These are phyloP conservation scores for Daldinia sp. DNA, from an alignment of 2,329 filamentous ascomycete species.

Conservation along the genomic window DNA sequence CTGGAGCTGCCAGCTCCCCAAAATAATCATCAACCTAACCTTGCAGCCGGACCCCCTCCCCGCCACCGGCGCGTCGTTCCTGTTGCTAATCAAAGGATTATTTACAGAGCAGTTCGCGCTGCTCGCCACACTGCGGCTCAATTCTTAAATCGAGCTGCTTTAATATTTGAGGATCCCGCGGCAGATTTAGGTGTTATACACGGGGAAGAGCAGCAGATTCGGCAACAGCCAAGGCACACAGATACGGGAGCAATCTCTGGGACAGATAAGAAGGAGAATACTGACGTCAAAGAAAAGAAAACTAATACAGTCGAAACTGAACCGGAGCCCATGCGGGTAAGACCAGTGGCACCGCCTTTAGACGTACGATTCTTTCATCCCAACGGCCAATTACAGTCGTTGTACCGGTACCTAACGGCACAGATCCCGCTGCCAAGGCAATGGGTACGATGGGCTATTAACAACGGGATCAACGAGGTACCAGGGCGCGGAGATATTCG, in stretches of 20 bases:
- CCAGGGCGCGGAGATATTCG: slow-evolving; percentile 32
- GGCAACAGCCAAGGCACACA: not conserved
- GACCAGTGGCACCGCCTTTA: slow-evolving; percentile 28
- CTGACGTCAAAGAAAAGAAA: not conserved
- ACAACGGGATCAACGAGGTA: slow-evolving; percentile 22
- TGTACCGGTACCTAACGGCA: slow-evolving; percentile 38
- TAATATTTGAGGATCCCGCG: not conserved
- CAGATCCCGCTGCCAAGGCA: slow-evolving; percentile 37
- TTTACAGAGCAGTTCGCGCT: not conserved
- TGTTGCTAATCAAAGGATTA: not conserved
- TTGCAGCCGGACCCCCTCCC: slow-evolving; percentile 1
- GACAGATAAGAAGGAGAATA: not conserved
- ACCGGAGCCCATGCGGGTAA: not conserved
- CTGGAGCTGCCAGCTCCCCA: not conserved
- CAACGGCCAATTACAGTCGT: slow-evolving; percentile 32
- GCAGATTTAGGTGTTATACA: not conserved
- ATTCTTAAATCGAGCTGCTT: slow-evolving; percentile 10
- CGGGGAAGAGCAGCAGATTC: not conserved
- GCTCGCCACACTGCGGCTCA: slow-evolving; percentile 3
- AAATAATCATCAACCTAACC: not conserved
- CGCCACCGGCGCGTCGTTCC: not conserved
- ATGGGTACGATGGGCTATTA: slow-evolving; percentile 37
- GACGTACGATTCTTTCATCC: slow-evolving; percentile 40
- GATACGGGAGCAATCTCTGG: not conserved
- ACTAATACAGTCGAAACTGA: not conserved